Evolutionary conservation across 139 green algal genomes (phyloP).

Genomic region (Coccomyxa sp.): DNA sequence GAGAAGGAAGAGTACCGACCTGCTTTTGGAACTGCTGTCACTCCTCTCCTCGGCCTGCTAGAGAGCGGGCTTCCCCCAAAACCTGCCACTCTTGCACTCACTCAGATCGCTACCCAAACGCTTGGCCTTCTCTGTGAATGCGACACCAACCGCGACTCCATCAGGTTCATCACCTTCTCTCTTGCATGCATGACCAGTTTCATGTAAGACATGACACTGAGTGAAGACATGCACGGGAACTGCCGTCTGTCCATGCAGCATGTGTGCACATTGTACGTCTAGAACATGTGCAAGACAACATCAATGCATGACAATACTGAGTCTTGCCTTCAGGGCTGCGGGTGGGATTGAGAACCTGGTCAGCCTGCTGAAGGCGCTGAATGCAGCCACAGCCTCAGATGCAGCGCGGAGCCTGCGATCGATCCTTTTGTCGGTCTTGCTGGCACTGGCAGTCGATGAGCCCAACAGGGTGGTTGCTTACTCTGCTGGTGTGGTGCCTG

Average conservation of each 20-base stretch:
- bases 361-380: not conserved
- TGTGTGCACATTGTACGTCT: not conserved
- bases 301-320: not conserved
- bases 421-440: conserved; percentile 7
- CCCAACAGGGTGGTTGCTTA: conserved; percentile 3
- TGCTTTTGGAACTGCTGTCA: not conserved
- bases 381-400: not conserved
- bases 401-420: not conserved
- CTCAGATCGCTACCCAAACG: not conserved
- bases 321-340: conserved; percentile 1
- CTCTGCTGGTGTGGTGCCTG: conserved; percentile 4
- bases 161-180: not conserved
- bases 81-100: not conserved
- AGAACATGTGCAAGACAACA: not conserved
- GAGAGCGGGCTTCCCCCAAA: too few relatives aligned
- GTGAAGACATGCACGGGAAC: too few relatives aligned
- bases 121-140: not conserved
- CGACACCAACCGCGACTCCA: not conserved
- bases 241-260: not conserved
- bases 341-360: conserved; percentile 7
- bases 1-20: not conserved
- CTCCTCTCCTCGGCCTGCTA: too few relatives aligned
- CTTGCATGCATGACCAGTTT: too few relatives aligned
- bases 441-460: conserved; percentile 12
- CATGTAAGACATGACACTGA: too few relatives aligned